Base-by-base conservation (phyloP, 306 rosid species). In the Quercus dentata region DNA sequence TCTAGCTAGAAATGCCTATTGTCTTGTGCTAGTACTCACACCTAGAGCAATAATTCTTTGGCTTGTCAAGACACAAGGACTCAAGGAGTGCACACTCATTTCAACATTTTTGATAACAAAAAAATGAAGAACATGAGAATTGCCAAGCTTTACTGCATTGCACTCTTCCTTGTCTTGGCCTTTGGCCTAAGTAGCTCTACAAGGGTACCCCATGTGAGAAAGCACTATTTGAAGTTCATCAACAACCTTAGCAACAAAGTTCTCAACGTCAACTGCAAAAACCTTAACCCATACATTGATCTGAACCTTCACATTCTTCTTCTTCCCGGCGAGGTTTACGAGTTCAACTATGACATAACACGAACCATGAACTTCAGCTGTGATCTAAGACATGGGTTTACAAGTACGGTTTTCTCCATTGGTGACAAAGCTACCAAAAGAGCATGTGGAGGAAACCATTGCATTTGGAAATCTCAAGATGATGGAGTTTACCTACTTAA, bases 241-340 rank as follows among this genome's bases (percentile, higher is more conserved):
- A 67, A 67, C 72, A 35, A 67, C 13, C 72, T 67, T 9, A n/a
- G 35, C 72, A 67, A 67, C 72, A 67, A 67, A 67, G 72, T 67
- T 6, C 72, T 67, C 19, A 67, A 67, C 52, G 72, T 67, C 17
- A 67, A 67, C 18, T 67, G 72, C 72, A 67, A 67, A 33, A 67
- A 67, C 52, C 28, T 1, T 21, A 67, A 35, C 15, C 72, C 72
- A 10, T 67, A 67, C 72, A 19, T 67, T 10, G 72, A 67, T 67
- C 72, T 67, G 14, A 35, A 9, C 72, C 72, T 67, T 67, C 52
- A 67, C 3, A 67, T n/a, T n/a, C n/a, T 67, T 35, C 72, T 67
- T 33, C 51, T 35, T 5, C 72, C 72, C 49, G 19, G n/a, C 17
- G 28, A 67, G 25, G 25, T 9, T 5, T 67, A 67, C 3, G 72